phyloP scores from a whole-genome alignment of 169 alveolate genomes.

The Plasmodium inui region DNA sequence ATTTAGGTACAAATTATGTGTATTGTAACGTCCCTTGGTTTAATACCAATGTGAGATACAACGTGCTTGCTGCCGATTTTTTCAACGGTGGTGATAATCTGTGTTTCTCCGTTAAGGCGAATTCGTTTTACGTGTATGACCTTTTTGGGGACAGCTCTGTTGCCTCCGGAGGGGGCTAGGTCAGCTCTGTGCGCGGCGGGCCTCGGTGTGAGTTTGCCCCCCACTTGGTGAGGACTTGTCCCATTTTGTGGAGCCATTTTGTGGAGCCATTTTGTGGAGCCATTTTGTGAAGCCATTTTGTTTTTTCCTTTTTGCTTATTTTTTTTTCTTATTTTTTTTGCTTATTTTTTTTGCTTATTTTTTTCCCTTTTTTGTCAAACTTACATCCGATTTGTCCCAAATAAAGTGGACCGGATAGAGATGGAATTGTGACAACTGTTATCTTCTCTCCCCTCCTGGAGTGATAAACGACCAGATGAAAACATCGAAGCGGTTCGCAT shows the following conservation, averaged over 20 bases:
- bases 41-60: not conserved
- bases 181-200: not conserved
- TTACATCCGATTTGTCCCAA: not conserved
- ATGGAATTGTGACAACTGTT: not conserved
- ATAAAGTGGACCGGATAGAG: not conserved
- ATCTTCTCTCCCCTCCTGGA: not conserved
- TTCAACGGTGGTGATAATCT: constrained; percentile 65
- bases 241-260: too few species aligned
- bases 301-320: not conserved
- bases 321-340: too few species aligned
- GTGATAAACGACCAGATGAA: not conserved
- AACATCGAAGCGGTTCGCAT: not conserved
- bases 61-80: constrained; percentile 55
- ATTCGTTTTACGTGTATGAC: constrained; percentile 59
- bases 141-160: not conserved
- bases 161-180: not conserved
- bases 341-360: not conserved
- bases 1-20: constrained; percentile 45
- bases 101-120: constrained; percentile 33
- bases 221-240: not conserved
- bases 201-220: not conserved
- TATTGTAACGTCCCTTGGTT: constrained; percentile 73
- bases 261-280: too few species aligned
- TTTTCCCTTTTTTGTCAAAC: not conserved
- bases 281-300: not conserved